These are phyloP conservation scores for Westerdykella ornata DNA, from an alignment of 2,329 filamentous ascomycete species.

Conservation along the genomic window DNA sequence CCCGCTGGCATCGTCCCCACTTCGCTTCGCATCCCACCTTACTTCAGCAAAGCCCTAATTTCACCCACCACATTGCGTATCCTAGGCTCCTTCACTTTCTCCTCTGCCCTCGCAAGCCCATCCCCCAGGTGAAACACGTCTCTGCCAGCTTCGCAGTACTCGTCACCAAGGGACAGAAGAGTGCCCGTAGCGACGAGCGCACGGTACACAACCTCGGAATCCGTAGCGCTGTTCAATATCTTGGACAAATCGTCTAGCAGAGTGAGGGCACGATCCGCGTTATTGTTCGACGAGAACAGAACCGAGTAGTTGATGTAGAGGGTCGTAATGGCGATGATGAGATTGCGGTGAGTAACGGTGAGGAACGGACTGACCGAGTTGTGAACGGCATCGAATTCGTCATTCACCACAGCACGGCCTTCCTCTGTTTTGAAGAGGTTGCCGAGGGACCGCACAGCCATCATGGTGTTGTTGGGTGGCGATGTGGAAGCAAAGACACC, in stretches of 20 bases:
- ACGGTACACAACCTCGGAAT: conserved; percentile 78
- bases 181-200: conserved; percentile 79
- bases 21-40: too few species aligned
- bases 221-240: conserved; percentile 60
- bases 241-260: conserved; percentile 57
- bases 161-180: conserved; percentile 55
- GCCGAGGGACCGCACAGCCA: conserved; percentile 70
- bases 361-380: conserved; percentile 58
- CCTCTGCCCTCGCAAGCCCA: conserved; percentile 44
- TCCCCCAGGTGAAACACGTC: conserved; percentile 50
- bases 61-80: conserved; percentile 55
- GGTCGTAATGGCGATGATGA: conserved; percentile 76
- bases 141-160: conserved; percentile 53
- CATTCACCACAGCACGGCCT: conserved; percentile 56
- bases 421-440: conserved; percentile 75
- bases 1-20: too few species aligned
- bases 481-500: conserved; percentile 53
- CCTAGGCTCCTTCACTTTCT: conserved; percentile 53
- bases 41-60: conserved; percentile 46
- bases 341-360: conserved; percentile 59
- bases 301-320: conserved; percentile 81
- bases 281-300: conserved; percentile 50
- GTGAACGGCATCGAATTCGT: conserved; percentile 55
- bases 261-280: conserved; percentile 45
- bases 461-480: conserved; percentile 77